Evolutionary conservation across 345 rosid species (phyloP).

Genomic region (Acer saccharum): DNA sequence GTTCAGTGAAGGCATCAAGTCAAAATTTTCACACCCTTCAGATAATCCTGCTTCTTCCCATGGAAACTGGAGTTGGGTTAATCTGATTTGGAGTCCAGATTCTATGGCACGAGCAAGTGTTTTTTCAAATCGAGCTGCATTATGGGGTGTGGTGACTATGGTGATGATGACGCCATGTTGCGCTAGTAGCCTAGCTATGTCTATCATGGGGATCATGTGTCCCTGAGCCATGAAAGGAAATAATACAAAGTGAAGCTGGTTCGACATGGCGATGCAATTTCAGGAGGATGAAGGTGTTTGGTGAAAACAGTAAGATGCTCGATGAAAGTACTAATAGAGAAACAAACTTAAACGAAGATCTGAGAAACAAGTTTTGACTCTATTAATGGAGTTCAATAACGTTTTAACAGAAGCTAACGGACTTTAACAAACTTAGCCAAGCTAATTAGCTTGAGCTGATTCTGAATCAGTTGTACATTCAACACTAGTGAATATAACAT

Average conservation of each 20-base stretch:
- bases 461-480: too few relatives aligned
- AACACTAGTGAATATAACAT: too few relatives aligned
- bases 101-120: background rate
- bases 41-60: conserved; percentile 2
- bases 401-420: too few relatives aligned
- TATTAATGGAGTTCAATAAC: too few relatives aligned
- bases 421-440: too few relatives aligned
- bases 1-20: background rate
- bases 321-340: too few relatives aligned
- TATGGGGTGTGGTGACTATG: conserved; percentile 31
- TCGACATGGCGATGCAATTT: background rate
- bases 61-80: background rate
- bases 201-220: conserved; percentile 52
- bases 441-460: too few relatives aligned
- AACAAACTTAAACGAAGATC: too few relatives aligned
- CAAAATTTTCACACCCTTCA: background rate
- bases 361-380: too few relatives aligned
- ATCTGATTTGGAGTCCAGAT: background rate
- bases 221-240: conserved; percentile 48
- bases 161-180: conserved; percentile 33
- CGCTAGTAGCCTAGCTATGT: conserved; percentile 42
- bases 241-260: conserved; percentile 43
- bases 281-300: too few relatives aligned
- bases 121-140: background rate
- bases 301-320: too few relatives aligned